Conservation (phyloP, 257 asterid genomes). For the Eustoma russellianum region DNA sequence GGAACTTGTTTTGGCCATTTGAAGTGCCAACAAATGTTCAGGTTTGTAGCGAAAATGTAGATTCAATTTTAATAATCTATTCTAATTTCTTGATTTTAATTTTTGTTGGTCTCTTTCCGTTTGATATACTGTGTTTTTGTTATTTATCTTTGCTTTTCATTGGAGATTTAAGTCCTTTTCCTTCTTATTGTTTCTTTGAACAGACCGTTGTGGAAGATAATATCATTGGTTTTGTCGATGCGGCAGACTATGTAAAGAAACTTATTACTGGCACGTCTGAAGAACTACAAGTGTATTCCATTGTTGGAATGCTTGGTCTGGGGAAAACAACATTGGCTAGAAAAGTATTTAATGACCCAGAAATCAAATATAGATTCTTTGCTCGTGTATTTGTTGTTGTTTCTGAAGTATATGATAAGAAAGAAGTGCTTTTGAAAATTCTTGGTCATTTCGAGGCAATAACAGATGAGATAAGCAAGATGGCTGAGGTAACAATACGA, state of each 20-base stretch:
- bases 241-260: constrained; percentile 8
- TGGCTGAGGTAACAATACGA: constrained; percentile 4
- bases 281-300: constrained; percentile 16
- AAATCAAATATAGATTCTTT: constrained; percentile 17
- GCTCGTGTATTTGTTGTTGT: constrained; percentile 20
- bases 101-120: background rate
- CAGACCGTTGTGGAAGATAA: constrained; percentile 14
- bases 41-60: background rate
- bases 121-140: background rate
- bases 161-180: background rate
- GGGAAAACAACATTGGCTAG: constrained; percentile 32
- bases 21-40: background rate
- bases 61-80: background rate
- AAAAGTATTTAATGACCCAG: constrained; percentile 18
- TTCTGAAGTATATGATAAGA: constrained; percentile 17
- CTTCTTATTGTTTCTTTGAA: background rate
- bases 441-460: constrained; percentile 1
- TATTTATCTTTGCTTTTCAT: background rate
- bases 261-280: constrained; percentile 14
- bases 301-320: constrained; percentile 29
- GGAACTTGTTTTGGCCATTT: too few species aligned
- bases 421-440: constrained; percentile 18
- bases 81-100: background rate
- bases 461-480: constrained; percentile 1
- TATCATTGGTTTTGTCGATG: constrained; percentile 27